Evolutionary conservation across 345 rosid species (phyloP).

Genomic region (Acer negundo): DNA sequence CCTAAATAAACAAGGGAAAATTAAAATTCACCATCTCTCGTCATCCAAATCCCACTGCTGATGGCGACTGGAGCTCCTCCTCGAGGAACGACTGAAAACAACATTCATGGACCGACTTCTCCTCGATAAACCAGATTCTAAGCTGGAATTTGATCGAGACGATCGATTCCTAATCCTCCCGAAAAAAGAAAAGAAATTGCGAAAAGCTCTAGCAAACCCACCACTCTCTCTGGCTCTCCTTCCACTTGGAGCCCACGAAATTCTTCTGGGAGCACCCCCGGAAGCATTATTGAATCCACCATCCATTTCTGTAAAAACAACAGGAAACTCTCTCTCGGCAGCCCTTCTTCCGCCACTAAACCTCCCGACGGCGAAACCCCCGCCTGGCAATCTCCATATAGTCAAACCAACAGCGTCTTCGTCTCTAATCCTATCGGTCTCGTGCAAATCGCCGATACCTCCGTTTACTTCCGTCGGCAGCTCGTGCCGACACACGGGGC

Average conservation of each 20-base stretch:
- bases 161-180: constrained; percentile 39
- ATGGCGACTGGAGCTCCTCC: constrained; percentile 19
- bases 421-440: constrained; percentile 23
- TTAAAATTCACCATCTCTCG: constrained; percentile 23
- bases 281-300: constrained; percentile 44
- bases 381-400: constrained; percentile 65
- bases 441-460: constrained; percentile 17
- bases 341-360: constrained; percentile 51
- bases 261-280: constrained; percentile 51
- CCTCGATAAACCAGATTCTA: constrained; percentile 27
- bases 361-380: constrained; percentile 66
- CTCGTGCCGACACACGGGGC: constrained; percentile 63
- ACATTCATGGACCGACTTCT: constrained; percentile 34
- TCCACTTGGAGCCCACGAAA: constrained; percentile 49
- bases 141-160: constrained; percentile 20
- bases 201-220: constrained; percentile 47
- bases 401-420: constrained; percentile 52
- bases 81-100: constrained; percentile 33
- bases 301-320: constrained; percentile 62
- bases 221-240: constrained; percentile 49
- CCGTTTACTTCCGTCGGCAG: constrained; percentile 36
- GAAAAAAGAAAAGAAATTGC: constrained; percentile 41
- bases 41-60: constrained; percentile 24
- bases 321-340: constrained; percentile 51
- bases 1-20: constrained; percentile 1